Evolutionary conservation across 805 yeast genomes (phyloP).

Genomic region (Suhomyces emberorum): DNA sequence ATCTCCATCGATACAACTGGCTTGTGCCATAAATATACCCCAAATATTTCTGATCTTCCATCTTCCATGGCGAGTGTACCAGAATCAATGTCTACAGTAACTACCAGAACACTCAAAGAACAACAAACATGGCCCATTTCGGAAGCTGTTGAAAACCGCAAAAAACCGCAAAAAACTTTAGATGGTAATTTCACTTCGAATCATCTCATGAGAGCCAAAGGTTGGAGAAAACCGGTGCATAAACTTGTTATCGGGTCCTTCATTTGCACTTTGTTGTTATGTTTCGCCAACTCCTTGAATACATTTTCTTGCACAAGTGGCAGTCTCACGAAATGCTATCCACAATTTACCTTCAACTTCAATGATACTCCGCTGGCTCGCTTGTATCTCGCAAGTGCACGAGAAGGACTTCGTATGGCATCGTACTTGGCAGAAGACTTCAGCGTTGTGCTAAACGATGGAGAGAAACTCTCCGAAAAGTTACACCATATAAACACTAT

Average conservation of each 20-base stretch:
- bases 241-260: background rate
- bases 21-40: too few species aligned
- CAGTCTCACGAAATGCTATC: slow-evolving; percentile 28
- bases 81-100: too few species aligned
- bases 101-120: too few species aligned
- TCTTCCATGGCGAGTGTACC: too few species aligned
- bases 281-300: slow-evolving; percentile 16
- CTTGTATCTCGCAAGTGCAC: slow-evolving; percentile 28
- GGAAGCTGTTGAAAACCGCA: too few species aligned
- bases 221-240: too few species aligned
- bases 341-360: slow-evolving; percentile 43
- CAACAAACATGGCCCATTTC: too few species aligned
- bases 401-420: slow-evolving; percentile 42
- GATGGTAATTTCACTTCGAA: too few species aligned
- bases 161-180: too few species aligned
- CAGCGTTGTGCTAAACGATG: slow-evolving; percentile 8
- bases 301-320: slow-evolving; percentile 29
- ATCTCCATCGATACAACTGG: too few species aligned
- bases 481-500: slow-evolving; percentile 22
- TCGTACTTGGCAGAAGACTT: slow-evolving; percentile 47
- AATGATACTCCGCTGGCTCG: slow-evolving; percentile 34
- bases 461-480: slow-evolving; percentile 1
- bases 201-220: too few species aligned
- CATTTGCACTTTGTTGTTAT: slow-evolving; percentile 13
- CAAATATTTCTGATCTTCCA: too few species aligned